Evolutionary conservation across 163 green algal genomes (phyloP), one percentile per base, ranked within the genome.

Genomic region (Volvox carteri): DNA sequence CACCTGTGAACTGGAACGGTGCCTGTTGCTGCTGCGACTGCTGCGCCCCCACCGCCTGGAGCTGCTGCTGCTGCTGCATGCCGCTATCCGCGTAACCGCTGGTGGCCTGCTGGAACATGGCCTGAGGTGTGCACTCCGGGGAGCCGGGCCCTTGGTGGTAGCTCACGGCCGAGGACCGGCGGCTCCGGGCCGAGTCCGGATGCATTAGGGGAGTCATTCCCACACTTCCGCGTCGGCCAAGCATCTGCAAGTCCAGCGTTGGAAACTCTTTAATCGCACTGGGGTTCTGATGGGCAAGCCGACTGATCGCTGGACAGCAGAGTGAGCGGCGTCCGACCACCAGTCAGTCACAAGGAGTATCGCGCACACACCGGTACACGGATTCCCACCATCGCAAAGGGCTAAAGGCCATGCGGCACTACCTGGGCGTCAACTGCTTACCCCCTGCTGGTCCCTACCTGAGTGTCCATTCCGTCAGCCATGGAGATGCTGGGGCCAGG

Each of bases 101-200:
- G 75, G 30, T 68, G 37, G 30, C 50, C 50, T 74, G 52, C 77
- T 73, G 52, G 58, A 50, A 86, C 60, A 87, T 72, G 30, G 18
- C 46, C 33, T 39, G 65, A 1, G 28, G 11, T 11, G 18, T 37
- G 42, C 73, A 1, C 1, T 77, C 50, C 8, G 81, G 81, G 21
- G 81, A 87, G 44, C 54, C 70, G 46, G 81, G 81, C 19, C 58
- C 78, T 1, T 16, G 41, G 37, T 73, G 80, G 68, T 88, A 88
- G 68, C 68, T 83, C 21, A 88, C 83, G 37, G 83, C 68, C 1
- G 83, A 88, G 35, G 83, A 88, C 62, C 83, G 83, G 37, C 83
- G 83, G 83, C 83, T 88, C 67, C 83, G 83, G 3, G 68, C 68
- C 35, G 37, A 60, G 50, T 88, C 68, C 7, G 30, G 21, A 44